phyloP scores from a whole-genome alignment of 2,329 filamentous ascomycete species.

The Echinosphaeria canescens region DNA sequence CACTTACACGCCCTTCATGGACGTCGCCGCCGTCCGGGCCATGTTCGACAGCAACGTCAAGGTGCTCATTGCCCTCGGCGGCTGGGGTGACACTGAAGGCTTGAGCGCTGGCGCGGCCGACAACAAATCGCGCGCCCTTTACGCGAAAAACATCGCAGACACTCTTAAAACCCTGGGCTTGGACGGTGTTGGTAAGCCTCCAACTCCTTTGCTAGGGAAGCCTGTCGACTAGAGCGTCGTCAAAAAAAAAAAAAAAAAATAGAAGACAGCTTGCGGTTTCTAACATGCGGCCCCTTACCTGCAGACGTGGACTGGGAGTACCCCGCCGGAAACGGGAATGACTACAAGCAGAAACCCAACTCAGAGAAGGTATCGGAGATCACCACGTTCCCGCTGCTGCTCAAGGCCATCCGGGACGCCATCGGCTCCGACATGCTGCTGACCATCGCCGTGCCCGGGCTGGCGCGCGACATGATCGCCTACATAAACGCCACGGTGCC shows the following conservation, averaged over 20 bases:
- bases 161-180: slow-evolving; percentile 31
- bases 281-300: no score
- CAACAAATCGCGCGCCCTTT: slow-evolving; percentile 21
- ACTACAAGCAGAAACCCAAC: slow-evolving; percentile 46
- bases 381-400: slow-evolving; percentile 36
- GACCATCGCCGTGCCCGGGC: slow-evolving; percentile 46
- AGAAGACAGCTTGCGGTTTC: neutral
- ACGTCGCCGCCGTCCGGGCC: slow-evolving; percentile 23
- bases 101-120: slow-evolving; percentile 27
- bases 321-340: slow-evolving; percentile 43
- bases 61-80: slow-evolving; percentile 41
- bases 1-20: slow-evolving; percentile 28
- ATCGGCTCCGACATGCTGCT: slow-evolving; percentile 35
- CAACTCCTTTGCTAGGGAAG: no score
- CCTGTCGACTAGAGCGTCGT: no score
- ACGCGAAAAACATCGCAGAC: slow-evolving; percentile 32
- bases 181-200: slow-evolving; percentile 29
- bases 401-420: slow-evolving; percentile 31
- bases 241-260: slow-evolving; percentile 6
- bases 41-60: slow-evolving; percentile 30
- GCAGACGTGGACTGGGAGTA: slow-evolving; percentile 46
- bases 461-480: slow-evolving; percentile 42
- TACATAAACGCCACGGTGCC: slow-evolving; percentile 36
- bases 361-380: slow-evolving; percentile 37
- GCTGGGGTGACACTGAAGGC: slow-evolving; percentile 38